Conservation (phyloP, 2,329 filamentous ascomycete species). For the Myotisia sp. region DNA sequence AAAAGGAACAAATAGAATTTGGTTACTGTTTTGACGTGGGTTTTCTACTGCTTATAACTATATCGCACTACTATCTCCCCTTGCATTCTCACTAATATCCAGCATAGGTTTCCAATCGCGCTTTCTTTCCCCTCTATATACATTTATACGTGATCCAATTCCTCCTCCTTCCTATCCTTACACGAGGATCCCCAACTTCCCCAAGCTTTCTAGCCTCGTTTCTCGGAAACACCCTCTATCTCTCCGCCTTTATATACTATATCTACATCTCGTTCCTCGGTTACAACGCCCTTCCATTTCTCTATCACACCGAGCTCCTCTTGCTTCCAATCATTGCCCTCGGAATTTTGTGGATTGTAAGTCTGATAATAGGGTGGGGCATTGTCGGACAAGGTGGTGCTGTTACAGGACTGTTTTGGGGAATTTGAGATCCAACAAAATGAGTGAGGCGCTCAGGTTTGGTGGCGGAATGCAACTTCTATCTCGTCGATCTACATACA, state of each 20-base stretch:
- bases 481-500: too few species aligned
- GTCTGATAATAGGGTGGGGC: slow-evolving; percentile 34
- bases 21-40: slow-evolving; percentile 55
- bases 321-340: slow-evolving; percentile 48
- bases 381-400: slow-evolving; percentile 31
- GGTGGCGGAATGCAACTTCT: too few species aligned
- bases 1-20: slow-evolving; percentile 50
- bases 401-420: slow-evolving; percentile 32
- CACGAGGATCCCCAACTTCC: slow-evolving; percentile 32
- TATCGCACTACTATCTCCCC: neutral
- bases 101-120: slow-evolving; percentile 46
- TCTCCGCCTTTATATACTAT: slow-evolving; percentile 52
- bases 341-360: slow-evolving; percentile 44
- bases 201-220: slow-evolving; percentile 37
- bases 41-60: neutral
- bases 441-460: too few species aligned
- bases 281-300: slow-evolving; percentile 54
- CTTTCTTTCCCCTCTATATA: slow-evolving; percentile 54
- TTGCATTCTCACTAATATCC: neutral
- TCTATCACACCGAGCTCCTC: slow-evolving; percentile 53
- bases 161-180: slow-evolving; percentile 47
- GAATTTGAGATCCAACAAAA: too few species aligned
- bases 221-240: slow-evolving; percentile 51
- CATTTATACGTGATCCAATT: slow-evolving; percentile 55
- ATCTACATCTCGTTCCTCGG: slow-evolving; percentile 55